Evolutionary conservation across 2,329 filamentous ascomycete species (phyloP).

Genomic region (Sclerotiophoma versabilis): DNA sequence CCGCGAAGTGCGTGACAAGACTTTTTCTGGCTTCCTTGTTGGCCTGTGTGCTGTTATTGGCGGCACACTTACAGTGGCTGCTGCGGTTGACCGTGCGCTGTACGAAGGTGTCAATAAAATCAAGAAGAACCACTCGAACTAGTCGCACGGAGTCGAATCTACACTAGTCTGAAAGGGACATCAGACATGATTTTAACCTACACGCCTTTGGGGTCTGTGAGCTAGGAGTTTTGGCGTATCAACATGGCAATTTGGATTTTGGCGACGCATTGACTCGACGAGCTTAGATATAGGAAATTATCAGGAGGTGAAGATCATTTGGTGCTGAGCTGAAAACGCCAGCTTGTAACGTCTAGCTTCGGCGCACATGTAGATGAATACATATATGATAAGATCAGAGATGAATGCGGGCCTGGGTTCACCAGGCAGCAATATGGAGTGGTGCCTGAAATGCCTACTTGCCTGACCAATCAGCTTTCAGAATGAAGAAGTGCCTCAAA

Average conservation of each 20-base stretch:
- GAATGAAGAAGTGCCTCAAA: not conserved
- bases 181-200: not conserved
- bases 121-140: constrained; percentile 80
- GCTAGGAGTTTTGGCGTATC: constrained; percentile 18
- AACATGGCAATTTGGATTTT: not conserved
- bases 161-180: not conserved
- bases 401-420: not conserved
- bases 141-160: constrained; percentile 17
- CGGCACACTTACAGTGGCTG: constrained; percentile 93
- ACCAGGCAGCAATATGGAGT: constrained; percentile 3
- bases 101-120: constrained; percentile 87
- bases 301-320: not conserved
- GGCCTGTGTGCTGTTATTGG: constrained; percentile 94
- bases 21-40: constrained; percentile 89
- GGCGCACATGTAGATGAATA: constrained; percentile 9
- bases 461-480: not conserved
- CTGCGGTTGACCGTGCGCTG: constrained; percentile 86
- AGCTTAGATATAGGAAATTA: constrained; percentile 12
- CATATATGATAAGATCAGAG: constrained; percentile 1
- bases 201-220: constrained; percentile 3
- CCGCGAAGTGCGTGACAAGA: constrained; percentile 87
- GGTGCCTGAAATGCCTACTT: constrained; percentile 3
- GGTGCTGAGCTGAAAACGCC: constrained; percentile 10
- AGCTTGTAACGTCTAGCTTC: constrained; percentile 15
- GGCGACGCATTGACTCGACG: not conserved